Evolutionary conservation across 2,329 filamentous ascomycete species (phyloP).

Genomic region (Aspergillus spinulosporus): DNA sequence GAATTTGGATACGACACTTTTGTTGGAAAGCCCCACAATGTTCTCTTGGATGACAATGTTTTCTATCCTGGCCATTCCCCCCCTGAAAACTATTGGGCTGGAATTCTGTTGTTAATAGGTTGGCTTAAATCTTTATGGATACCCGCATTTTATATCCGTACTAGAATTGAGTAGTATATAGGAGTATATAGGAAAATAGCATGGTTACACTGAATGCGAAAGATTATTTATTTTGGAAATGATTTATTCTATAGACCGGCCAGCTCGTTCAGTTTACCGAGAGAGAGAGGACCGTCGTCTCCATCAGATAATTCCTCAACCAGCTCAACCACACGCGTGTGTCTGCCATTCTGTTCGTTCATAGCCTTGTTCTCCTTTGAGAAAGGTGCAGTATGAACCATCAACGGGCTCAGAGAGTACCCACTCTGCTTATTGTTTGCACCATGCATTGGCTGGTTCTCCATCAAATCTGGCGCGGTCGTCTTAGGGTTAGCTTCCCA

Average conservation of each 20-base stretch:
- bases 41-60: neutral
- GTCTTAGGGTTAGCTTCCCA: neutral
- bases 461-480: neutral
- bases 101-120: neutral
- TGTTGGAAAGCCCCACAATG: too few species aligned
- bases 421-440: too few species aligned
- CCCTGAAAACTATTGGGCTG: too few species aligned
- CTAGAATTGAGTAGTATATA: neutral
- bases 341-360: neutral
- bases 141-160: neutral
- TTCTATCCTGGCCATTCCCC: neutral
- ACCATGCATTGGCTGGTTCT: too few species aligned
- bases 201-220: neutral
- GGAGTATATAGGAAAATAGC: neutral
- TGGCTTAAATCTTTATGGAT: neutral
- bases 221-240: neutral
- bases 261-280: constrained; percentile 26
- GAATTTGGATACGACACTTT: too few species aligned
- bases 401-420: too few species aligned
- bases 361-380: neutral
- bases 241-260: constrained; percentile 15
- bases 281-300: constrained; percentile 23
- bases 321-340: neutral
- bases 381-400: neutral
- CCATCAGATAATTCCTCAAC: constrained; percentile 16